These are phyloP conservation scores for Termitomyces sp. DNA, from an alignment of 1,284 basidiomycete genomes.

Conservation along the genomic window DNA sequence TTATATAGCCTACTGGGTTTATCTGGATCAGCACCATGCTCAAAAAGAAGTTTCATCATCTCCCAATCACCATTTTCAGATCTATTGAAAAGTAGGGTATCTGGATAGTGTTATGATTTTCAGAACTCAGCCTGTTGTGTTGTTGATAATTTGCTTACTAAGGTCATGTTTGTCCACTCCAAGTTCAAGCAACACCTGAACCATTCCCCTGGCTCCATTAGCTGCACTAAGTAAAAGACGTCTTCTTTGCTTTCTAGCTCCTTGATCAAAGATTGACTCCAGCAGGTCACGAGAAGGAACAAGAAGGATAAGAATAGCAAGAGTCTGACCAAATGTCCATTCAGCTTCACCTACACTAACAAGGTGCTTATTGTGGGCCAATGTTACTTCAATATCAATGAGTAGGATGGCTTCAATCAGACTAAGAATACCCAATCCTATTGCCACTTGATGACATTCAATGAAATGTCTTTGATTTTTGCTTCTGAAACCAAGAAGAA, in stretches of 20 bases:
- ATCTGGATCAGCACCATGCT: not conserved
- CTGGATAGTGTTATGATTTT: no score
- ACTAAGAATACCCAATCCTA: conserved; percentile 10
- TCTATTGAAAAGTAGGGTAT: not conserved
- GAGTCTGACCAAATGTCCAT: conserved; percentile 24
- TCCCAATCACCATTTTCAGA: not conserved
- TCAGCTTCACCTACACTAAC: conserved; percentile 4
- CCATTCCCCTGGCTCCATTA: no score
- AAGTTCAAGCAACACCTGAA: not conserved
- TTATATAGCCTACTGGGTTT: not conserved
- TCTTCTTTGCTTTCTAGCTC: not conserved
- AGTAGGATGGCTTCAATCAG: conserved; percentile 18
- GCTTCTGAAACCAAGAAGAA: no score
- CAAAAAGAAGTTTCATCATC: not conserved
- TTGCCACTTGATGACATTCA: not conserved
- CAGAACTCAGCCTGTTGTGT: no score
- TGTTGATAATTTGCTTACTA: no score
- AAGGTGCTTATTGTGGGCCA: conserved; percentile 6
- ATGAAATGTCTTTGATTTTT: no score
- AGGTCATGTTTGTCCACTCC: no score
- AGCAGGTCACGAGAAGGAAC: conserved; percentile 14
- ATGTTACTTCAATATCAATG: conserved; percentile 16
- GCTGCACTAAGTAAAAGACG: no score
- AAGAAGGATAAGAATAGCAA: conserved; percentile 21
- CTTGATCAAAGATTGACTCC: not conserved